Evolutionary conservation across 2,329 filamentous ascomycete species (phyloP), one percentile per base, ranked within the genome.

Genomic region (Cercospora zeina): DNA sequence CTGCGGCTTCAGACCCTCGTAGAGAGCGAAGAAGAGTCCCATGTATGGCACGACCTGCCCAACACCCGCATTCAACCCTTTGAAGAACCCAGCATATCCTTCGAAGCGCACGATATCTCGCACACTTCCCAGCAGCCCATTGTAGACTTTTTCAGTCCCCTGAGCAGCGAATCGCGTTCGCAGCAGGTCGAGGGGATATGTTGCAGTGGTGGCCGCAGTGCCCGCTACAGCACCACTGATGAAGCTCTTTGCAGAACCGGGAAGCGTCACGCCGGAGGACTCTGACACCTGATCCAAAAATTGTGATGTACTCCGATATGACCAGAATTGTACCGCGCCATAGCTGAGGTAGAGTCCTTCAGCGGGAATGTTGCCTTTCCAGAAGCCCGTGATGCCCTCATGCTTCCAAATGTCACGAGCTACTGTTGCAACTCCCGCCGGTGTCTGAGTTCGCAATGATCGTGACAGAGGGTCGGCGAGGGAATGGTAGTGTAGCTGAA

Each of bases 301-400:
- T 66, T 90, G 78, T 1, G 89, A 90, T 24, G 86, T 83, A 56
- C 86, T 86, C 61, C 91, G 89, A 80, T 99, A 99, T 30, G 90
- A 83, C 31, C 90, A 88, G 81, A 99, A 99, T 77, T 99, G 95
- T 34, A 90, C 81, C 65, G 89, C 89, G 66, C 91, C 89, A 78
- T 97, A 99, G 76, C 87, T 88, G 68, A 99, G 83, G 79, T 99
- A 99, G 79, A 99, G 87, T 66, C 95, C 79, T 82, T 97, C 95
- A 56, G 95, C 95, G 39, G 95, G 93, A 62, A 99, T 87, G 75
- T 99, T 99, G 74, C 95, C 95, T 81, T 97, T 97, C 95, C 95
- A 99, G 67, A 99, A 84, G 31, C 87, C 85, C 3, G 89, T 88
- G 68, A 97, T 74, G 45, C 95, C 95, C 75, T 99, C 95, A 71